A percentile compares a stretch with the other conserved stretches of the same genome.
Conservation (phyloP, 306 rosid genomes). For the Morella rubra region DNA sequence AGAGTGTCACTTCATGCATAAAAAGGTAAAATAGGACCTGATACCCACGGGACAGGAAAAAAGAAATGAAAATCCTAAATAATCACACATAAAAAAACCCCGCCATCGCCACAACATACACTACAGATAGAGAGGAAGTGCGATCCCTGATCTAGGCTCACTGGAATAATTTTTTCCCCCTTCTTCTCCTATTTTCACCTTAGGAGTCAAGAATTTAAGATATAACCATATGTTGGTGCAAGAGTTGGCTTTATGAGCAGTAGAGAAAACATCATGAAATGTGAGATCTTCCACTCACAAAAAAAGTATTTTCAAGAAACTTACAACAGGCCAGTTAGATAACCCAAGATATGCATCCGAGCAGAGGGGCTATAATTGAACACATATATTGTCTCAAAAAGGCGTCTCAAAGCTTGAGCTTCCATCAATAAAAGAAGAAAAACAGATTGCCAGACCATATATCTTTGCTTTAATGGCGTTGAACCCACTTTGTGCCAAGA, state of each 20-base stretch:
- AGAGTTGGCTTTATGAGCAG: neutral
- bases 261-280: neutral
- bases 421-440: slow-evolving; percentile 81
- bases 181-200: neutral
- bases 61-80: too few relatives aligned
- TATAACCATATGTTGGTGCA: neutral
- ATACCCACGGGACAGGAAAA: too few relatives aligned
- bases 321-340: slow-evolving; percentile 83
- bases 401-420: slow-evolving; percentile 68
- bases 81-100: too few relatives aligned
- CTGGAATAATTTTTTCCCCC: neutral
- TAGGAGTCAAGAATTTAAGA: neutral
- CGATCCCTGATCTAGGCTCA: neutral
- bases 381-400: slow-evolving; percentile 59
- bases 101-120: too few relatives aligned
- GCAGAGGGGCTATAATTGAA: slow-evolving; percentile 79
- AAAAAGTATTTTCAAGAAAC: slow-evolving; percentile 31
- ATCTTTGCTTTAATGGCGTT: slow-evolving; percentile 28
- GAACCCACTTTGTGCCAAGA: slow-evolving; percentile 38
- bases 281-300: neutral
- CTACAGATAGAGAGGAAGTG: neutral
- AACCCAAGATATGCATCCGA: slow-evolving; percentile 81
- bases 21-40: neutral
- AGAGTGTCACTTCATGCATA: neutral
- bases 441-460: slow-evolving; percentile 66